These are phyloP conservation scores for Fusarium camptoceras DNA, from an alignment of 2,329 filamentous ascomycete genomes.

Conservation along the genomic window DNA sequence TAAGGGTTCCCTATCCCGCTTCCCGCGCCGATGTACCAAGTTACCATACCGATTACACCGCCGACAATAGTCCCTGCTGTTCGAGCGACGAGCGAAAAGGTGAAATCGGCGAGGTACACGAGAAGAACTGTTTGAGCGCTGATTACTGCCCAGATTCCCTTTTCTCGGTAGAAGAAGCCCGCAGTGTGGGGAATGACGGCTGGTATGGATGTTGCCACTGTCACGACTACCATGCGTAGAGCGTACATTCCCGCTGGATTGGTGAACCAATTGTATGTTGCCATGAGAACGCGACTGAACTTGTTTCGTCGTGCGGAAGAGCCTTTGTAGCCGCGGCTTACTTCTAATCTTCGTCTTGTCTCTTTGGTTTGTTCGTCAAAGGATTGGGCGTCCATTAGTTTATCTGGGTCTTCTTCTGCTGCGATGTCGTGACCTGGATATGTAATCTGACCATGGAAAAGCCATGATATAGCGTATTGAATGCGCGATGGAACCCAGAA, in stretches of 20 bases:
- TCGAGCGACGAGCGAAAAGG: conserved; percentile 57
- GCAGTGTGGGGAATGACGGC: conserved; percentile 56
- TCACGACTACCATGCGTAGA: conserved; percentile 60
- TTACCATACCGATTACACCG: conserved; percentile 59
- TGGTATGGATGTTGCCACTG: conserved; percentile 58
- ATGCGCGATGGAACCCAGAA: conserved; percentile 59
- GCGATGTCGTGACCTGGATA: conserved; percentile 40
- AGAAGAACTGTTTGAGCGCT: conserved; percentile 62
- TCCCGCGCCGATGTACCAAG: conserved; percentile 65
- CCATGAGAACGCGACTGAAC: conserved; percentile 45
- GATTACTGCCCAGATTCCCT: conserved; percentile 64
- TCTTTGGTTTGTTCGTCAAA: conserved; percentile 51
- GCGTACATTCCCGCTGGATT: conserved; percentile 60
- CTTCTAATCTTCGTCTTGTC: conserved; percentile 52
- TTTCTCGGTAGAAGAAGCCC: conserved; percentile 64
- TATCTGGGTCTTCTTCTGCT: conserved; percentile 23
- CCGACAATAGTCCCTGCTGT: conserved; percentile 59
- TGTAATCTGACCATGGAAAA: conserved; percentile 42
- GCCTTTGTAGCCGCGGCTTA: conserved; percentile 47
- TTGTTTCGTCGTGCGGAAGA: conserved; percentile 27
- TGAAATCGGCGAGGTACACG: conserved; percentile 64
- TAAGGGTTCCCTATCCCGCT: conserved; percentile 61
- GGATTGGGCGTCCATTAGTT: conserved; percentile 42
- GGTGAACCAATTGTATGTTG: conserved; percentile 55
- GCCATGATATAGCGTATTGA: conserved; percentile 55